Evolutionary conservation across 192 early-diverging fungal genomes (phyloP).

Genomic region (Fimicolochytrium jonesii): DNA sequence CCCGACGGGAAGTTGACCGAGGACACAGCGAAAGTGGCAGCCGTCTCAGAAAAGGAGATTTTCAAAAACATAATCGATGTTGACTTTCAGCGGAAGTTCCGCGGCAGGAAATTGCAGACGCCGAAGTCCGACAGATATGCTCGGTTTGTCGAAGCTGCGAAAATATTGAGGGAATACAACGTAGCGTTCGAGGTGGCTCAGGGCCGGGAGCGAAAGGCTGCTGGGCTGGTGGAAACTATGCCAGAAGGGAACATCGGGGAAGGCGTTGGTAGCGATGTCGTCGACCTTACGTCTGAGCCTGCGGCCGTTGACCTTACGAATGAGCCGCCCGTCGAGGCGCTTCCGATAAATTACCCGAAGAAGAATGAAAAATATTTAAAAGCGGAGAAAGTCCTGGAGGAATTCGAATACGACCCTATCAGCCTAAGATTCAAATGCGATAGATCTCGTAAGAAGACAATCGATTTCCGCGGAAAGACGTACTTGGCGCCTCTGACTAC

Average conservation of each 20-base stretch:
- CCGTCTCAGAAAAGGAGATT: not conserved
- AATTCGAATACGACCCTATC: conserved; percentile 37
- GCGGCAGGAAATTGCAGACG: not conserved
- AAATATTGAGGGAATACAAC: no score
- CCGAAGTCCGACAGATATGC: conserved; percentile 16
- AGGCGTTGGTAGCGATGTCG: no score
- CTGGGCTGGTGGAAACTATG: no score
- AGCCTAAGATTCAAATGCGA: conserved; percentile 38
- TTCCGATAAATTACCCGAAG: no score
- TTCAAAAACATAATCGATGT: conserved; percentile 15
- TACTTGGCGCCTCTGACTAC: conserved; percentile 96
- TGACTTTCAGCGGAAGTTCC: conserved; percentile 20
- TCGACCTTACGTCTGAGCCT: no score
- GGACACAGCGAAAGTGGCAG: conserved; percentile 44
- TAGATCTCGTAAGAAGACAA: conserved; percentile 57
- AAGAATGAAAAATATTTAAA: not conserved
- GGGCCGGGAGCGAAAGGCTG: no score
- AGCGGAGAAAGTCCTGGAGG: conserved; percentile 3
- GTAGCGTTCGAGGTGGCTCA: no score
- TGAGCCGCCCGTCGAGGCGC: no score
- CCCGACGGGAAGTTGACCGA: conserved; percentile 46
- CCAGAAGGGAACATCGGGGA: no score
- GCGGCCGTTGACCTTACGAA: no score
- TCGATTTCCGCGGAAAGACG: conserved; percentile 79
- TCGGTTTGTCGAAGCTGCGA: conserved; percentile 16